Base-by-base conservation (phyloP, 2,329 filamentous ascomycete genomes). In the Pestalotiopsis sp. region DNA sequence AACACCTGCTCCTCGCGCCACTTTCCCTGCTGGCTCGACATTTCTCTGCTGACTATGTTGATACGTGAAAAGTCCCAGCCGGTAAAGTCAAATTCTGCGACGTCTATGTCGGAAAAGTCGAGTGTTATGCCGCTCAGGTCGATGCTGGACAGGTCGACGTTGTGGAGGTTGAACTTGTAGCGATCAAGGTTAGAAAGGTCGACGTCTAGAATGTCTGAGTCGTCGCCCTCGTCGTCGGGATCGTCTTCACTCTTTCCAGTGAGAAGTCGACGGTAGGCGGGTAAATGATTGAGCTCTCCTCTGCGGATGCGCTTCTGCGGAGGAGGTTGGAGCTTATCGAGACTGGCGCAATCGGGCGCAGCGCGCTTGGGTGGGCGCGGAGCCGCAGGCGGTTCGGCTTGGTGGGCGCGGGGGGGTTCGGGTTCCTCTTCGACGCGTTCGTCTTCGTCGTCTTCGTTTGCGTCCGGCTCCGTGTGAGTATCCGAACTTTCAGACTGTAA, bases 1-100 rank as follows among this genome's bases (percentile, higher is more conserved):
- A 90, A 86, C 76, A 90, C 82, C 84, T 90, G 87, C 79, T 90
- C 88, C 83, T 90, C 88, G 80, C 86, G 86, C 85, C 86, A 90
- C 81, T 89, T 90, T 76, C 84, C 85, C 75, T 84, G 82, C 71
- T 86, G 85, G 78, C 80, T 82, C 72, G 87, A 85, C 87, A 90
- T 90, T 66, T 9, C 31, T 36, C 31, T 36, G 31, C 31, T 36
- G 31, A 36, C 31, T 36, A 36, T 36, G 31, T 36, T 36, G 31
- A 36, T 36, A 9, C 31, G 70, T 80, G 74, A 45, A 31, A 25
- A 27, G 27, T 13, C 27, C 38, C 41, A 23, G 20, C 41, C 62
- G 62, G 38, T 38, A 27, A 36, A 39, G 62, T 67, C 41, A 56
- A 61, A 65, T 6, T 38, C 58, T 4, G 38, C 25, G 20, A 36